A percentile compares a stretch with the other conserved stretches of the same genome.
Evolutionary conservation across 352 stramenopile species (phyloP).

Genomic region (Globisporangium carolinianum): DNA sequence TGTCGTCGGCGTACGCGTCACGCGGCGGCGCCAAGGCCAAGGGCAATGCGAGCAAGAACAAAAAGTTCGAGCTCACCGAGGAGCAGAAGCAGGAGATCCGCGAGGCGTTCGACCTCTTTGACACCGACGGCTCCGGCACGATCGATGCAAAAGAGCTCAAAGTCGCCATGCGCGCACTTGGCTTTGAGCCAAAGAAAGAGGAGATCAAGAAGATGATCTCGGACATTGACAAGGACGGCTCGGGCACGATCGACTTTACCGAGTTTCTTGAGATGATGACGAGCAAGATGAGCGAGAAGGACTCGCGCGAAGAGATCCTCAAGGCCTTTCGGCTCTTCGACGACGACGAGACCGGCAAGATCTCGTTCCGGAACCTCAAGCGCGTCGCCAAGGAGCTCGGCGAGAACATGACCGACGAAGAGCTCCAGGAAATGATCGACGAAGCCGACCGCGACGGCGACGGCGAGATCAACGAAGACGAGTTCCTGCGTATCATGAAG

Average conservation of each 20-base stretch:
- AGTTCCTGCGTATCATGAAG: conserved; percentile 97
- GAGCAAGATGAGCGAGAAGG: conserved; percentile 95
- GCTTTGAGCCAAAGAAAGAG: conserved; percentile 96
- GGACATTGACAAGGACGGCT: conserved; percentile 95
- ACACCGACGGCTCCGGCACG: conserved; percentile 92
- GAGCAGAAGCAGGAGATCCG: conserved; percentile 95
- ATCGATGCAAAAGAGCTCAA: conserved; percentile 96
- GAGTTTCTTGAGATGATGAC: conserved; percentile 98
- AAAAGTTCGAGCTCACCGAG: conserved; percentile 86
- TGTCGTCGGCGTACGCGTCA: conserved; percentile 66
- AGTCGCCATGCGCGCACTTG: conserved; percentile 93
- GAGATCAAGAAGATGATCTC: conserved; percentile 97
- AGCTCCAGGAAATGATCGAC: conserved; percentile 98
- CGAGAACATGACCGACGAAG: conserved; percentile 96
- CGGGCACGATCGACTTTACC: conserved; percentile 94
- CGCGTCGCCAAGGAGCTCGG: conserved; percentile 95
- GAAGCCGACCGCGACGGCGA: conserved; percentile 93
- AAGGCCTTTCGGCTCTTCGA: conserved; percentile 98
- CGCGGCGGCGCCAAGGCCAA: conserved; percentile 62
- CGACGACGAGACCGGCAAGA: conserved; percentile 96
- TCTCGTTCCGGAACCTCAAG: conserved; percentile 96
- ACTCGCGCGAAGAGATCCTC: conserved; percentile 94
- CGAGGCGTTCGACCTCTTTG: conserved; percentile 96
- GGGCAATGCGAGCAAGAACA: conserved; percentile 64
- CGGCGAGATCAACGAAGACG: conserved; percentile 94